Evolutionary conservation across 2,329 filamentous ascomycete genomes (phyloP), one percentile per base, ranked within the genome.

Genomic region (Calonectria naviculata): DNA sequence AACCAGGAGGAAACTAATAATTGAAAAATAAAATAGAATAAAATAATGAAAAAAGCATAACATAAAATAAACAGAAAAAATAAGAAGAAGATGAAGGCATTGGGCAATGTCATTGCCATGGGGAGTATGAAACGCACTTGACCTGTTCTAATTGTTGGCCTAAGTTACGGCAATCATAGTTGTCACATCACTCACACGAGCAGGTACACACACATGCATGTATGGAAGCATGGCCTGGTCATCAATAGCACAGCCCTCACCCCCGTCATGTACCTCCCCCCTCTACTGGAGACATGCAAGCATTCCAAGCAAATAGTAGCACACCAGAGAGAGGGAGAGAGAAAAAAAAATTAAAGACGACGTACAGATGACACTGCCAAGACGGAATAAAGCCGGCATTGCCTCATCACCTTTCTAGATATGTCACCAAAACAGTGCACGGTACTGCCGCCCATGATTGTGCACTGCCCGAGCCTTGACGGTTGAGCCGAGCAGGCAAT

Each of bases 131-230:
- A n/a, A n/a, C n/a, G n/a, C n/a, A n/a, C n/a, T n/a, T n/a, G n/a
- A n/a, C n/a, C n/a, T n/a, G n/a, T n/a, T n/a, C n/a, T n/a, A n/a
- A n/a, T n/a, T n/a, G n/a, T n/a, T n/a, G n/a, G n/a, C 52, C 52
- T 26, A 58, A 58, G 52, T 34, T 58, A 38, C 52, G 34, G 34
- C 31, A 36, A 58, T 26, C 34, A 36, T 38, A 34, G 52, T 38
- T 36, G 52, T 58, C 52, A 58, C 52, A 58, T 58, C 52, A 38
- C 62, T 65, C 62, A 54, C 28, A 21, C 36, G 34, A 41, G 44
- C 31, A 52, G 26, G 62, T 41, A 36, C 58, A 28, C 15, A 36
- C 61, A 38, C 31, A 47, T 31, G 31, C 46, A 65, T 29, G 44
- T 47, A 49, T 36, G 26, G 31, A 65, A 47, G 44, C 42, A 65